Evolutionary conservation across 2,329 filamentous ascomycete genomes (phyloP).

Genomic region (Diaporthe vexans): DNA sequence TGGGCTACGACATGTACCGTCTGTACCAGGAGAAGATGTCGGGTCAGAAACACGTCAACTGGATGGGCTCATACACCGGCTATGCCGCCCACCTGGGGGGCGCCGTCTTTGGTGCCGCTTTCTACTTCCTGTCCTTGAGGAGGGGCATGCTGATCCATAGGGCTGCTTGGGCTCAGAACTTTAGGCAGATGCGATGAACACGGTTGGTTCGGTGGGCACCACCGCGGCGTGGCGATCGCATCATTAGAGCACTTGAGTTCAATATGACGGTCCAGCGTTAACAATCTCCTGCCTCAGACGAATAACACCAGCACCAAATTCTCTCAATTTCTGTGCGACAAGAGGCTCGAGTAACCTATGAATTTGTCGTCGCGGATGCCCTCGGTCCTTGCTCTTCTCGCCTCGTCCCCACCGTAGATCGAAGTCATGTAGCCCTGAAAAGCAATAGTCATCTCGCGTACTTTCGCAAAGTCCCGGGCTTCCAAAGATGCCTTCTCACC

Average conservation of each 20-base stretch:
- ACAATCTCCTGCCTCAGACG: no score
- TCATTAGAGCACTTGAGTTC: background rate
- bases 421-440: no score
- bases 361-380: no score
- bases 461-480: no score
- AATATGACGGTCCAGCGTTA: background rate
- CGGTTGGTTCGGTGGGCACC: no score
- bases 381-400: no score
- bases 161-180: background rate
- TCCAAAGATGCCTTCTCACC: no score
- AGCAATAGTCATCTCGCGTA: no score
- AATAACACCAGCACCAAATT: no score
- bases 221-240: background rate
- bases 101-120: slow-evolving; percentile 44
- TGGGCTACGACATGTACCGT: slow-evolving; percentile 44
- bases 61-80: slow-evolving; percentile 42
- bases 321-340: no score
- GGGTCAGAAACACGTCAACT: slow-evolving; percentile 36
- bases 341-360: no score
- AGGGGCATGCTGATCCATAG: slow-evolving; percentile 12
- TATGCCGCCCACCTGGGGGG: slow-evolving; percentile 48
- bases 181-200: background rate
- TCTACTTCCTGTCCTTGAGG: slow-evolving; percentile 42
- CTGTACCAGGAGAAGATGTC: slow-evolving; percentile 35
- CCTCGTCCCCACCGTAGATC: no score